phyloP scores from a whole-genome alignment of 2,329 filamentous ascomycete genomes.

The Pezicula carpinea region DNA sequence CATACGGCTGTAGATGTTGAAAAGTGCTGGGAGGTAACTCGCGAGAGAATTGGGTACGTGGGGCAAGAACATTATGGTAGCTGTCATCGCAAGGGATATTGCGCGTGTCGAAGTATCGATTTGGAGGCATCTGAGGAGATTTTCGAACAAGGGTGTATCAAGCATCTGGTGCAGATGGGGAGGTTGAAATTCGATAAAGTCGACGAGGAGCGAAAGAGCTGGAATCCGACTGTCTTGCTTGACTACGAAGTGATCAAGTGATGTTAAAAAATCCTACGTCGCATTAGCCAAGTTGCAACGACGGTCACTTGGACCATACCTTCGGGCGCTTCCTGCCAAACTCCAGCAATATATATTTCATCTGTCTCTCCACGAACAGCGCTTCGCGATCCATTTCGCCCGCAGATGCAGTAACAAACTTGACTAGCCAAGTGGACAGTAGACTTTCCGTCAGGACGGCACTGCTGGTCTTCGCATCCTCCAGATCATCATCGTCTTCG shows the following conservation, averaged over 20 bases:
- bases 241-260: slow-evolving; percentile 62
- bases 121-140: slow-evolving; percentile 69
- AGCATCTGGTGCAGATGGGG: slow-evolving; percentile 70
- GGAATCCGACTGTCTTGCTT: slow-evolving; percentile 59
- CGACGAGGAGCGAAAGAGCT: slow-evolving; percentile 62
- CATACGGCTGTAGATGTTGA: slow-evolving; percentile 75
- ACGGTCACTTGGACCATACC: slow-evolving; percentile 28
- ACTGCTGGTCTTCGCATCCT: slow-evolving; percentile 38
- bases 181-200: slow-evolving; percentile 72
- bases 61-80: slow-evolving; percentile 75
- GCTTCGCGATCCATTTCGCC: slow-evolving; percentile 37
- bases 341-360: slow-evolving; percentile 38
- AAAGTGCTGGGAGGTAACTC: slow-evolving; percentile 65
- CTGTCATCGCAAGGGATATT: slow-evolving; percentile 69
- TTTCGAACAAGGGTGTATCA: slow-evolving; percentile 66
- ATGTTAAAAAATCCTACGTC: slow-evolving; percentile 58
- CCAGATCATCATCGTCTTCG: slow-evolving; percentile 47
- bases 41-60: slow-evolving; percentile 72
- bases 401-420: slow-evolving; percentile 30
- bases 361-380: slow-evolving; percentile 38
- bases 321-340: slow-evolving; percentile 65
- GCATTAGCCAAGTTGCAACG: slow-evolving; percentile 15
- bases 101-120: slow-evolving; percentile 73
- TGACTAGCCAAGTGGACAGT: slow-evolving; percentile 52
- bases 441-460: slow-evolving; percentile 52